These are phyloP conservation scores for Irpex sp. DNA, from an alignment of 1,284 basidiomycete species.

Conservation along the genomic window DNA sequence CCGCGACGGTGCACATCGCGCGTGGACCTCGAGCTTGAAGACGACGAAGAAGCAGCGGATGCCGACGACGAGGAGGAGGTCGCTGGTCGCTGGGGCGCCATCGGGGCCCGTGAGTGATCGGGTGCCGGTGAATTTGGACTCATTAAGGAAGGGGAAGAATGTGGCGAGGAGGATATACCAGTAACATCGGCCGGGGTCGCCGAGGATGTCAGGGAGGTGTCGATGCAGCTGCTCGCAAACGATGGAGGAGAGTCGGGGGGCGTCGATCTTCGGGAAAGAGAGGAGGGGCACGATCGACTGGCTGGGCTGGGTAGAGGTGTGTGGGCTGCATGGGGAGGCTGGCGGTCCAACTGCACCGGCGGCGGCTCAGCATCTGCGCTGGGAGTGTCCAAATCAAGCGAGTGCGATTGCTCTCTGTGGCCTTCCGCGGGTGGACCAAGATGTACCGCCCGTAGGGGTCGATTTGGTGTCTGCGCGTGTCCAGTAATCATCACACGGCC, in stretches of 20 bases:
- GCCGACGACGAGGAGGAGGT: background rate
- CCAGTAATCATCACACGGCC: background rate
- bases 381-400: background rate
- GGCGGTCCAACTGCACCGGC: too few relatives aligned
- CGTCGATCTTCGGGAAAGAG: background rate
- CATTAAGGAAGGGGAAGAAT: too few relatives aligned
- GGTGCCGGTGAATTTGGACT: too few relatives aligned
- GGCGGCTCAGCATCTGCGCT: too few relatives aligned
- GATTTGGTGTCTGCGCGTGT: background rate
- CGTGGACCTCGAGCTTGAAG: background rate
- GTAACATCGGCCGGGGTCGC: too few relatives aligned
- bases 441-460: background rate
- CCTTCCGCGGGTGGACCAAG: background rate
- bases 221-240: too few relatives aligned
- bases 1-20: background rate
- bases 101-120: background rate
- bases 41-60: background rate
- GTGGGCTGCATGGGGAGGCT: background rate
- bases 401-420: background rate
- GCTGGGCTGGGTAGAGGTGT: background rate
- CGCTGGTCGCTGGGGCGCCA: background rate
- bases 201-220: too few relatives aligned
- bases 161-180: background rate
- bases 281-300: background rate
- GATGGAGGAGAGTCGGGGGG: too few relatives aligned